Base-by-base conservation (phyloP, 257 asterid species). In the Jacaranda copaia region DNA sequence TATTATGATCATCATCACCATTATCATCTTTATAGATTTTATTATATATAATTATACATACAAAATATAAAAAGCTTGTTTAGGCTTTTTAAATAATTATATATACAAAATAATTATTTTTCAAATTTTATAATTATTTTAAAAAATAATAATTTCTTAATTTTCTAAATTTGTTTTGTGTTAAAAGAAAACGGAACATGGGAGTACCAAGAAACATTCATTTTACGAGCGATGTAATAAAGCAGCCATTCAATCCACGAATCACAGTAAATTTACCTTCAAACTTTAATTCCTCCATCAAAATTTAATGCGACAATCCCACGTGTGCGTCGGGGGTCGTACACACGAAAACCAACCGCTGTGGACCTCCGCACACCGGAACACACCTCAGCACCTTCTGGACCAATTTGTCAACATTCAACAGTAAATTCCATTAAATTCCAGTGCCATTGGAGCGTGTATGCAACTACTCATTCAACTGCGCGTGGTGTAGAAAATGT, bases 281-380 rank as follows among this genome's bases (percentile, higher is more conserved):
- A 57, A 51, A 20, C 25, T 62, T 53, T 1, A 52, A 56, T 45
- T 15, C 49, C 25, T 5, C 12, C 10, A 19, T 55, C 43, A 18
- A 16, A 48, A 49, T 58, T 13, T 65, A 39, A 65, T 40, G 49
- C 40, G 63, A 68, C 52, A 40, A 39, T 72, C 49, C 69, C 86
- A 81, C 87, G 82, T 80, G 83, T 19, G 14, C 35, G 40, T 53
- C 11, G 38, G 39, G 62, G 19, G 32, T 6, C 85, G 85, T 70
- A 77, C 75, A 70, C 55, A 38, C 58, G 53, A 60, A 39, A 64
- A 73, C 51, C 52, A 72, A 81, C 86, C 76, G 79, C 88, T 82
- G 16, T 86, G 90, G 69, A 58, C 69, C 81, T 56, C 73, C 78
- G 10, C 78, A 35, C 87, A 83, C 65, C 38, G 70, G 76, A 86